These are phyloP conservation scores for Blastomyces percursus DNA, from an alignment of 2,329 filamentous ascomycete genomes.

Conservation along the genomic window DNA sequence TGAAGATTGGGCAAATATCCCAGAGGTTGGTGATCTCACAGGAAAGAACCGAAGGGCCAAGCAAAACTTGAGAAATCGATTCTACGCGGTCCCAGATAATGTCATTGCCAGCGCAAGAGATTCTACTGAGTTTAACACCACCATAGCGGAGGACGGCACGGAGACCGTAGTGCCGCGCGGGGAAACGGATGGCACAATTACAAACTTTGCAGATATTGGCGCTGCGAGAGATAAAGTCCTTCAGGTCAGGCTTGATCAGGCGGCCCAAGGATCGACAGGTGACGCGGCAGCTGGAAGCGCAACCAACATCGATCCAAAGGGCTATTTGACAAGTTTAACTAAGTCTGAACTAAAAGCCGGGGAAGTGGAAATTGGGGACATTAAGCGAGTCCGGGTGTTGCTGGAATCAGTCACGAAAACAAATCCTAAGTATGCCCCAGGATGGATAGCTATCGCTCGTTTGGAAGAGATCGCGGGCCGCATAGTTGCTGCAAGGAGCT, in stretches of 20 bases:
- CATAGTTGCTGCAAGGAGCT: constrained; percentile 73
- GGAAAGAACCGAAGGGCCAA: constrained; percentile 82
- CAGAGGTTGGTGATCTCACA: constrained; percentile 92
- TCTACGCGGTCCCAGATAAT: constrained; percentile 95
- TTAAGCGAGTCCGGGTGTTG: constrained; percentile 83
- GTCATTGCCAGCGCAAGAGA: constrained; percentile 80
- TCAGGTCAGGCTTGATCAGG: constrained; percentile 85
- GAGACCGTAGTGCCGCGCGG: constrained; percentile 36
- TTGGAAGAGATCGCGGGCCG: constrained; percentile 89
- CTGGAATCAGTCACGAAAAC: constrained; percentile 97
- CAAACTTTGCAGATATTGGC: constrained; percentile 95
- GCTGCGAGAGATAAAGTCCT: constrained; percentile 92
- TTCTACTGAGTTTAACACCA: constrained; percentile 71
- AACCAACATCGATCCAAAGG: constrained; percentile 87
- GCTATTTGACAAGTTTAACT: constrained; percentile 84
- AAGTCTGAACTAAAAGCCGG: constrained; percentile 69
- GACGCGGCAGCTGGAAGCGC: constrained; percentile 66
- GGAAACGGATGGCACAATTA: constrained; percentile 75
- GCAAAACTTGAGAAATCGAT: constrained; percentile 69
- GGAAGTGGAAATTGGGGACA: constrained; percentile 80
- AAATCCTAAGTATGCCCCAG: constrained; percentile 86
- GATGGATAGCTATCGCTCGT: constrained; percentile 89
- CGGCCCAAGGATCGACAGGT: constrained; percentile 59
- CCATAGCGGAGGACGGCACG: constrained; percentile 67
- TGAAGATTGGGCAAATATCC: constrained; percentile 91